Percentiles rank a stretch among this genome's conserved stretches.
Conservation (phyloP, 2,329 filamentous ascomycete genomes). For the Neocucurbitaria cava region DNA sequence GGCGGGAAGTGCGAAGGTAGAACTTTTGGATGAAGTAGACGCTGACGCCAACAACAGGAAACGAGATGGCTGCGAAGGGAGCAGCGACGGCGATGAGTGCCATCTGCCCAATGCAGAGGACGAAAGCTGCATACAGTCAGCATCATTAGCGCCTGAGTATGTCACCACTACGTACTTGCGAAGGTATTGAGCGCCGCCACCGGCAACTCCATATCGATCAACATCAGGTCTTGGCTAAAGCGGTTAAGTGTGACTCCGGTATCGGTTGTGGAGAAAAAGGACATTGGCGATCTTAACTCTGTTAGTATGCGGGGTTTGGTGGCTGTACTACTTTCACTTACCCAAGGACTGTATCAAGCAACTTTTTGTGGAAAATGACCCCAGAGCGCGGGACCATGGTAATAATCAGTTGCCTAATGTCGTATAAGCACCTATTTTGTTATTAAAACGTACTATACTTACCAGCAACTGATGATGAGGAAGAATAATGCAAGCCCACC, state of each 20-base stretch:
- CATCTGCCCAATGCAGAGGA: slow-evolving; percentile 44
- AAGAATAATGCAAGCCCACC: slow-evolving; percentile 36
- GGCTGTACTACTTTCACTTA: slow-evolving; percentile 20
- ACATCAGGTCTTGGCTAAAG: slow-evolving; percentile 57
- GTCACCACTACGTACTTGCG: slow-evolving; percentile 26
- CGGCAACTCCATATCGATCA: slow-evolving; percentile 56
- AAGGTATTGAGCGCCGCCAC: slow-evolving; percentile 43
- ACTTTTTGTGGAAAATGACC: slow-evolving; percentile 55
- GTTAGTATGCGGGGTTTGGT: slow-evolving; percentile 13
- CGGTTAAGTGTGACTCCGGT: slow-evolving; percentile 56
- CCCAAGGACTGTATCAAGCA: slow-evolving; percentile 59
- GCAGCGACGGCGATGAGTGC: slow-evolving; percentile 50
- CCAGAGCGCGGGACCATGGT: slow-evolving; percentile 63
- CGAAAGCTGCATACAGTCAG: slow-evolving; percentile 30
- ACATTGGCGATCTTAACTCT: slow-evolving; percentile 44
- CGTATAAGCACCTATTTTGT: not conserved
- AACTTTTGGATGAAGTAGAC: slow-evolving; percentile 54
- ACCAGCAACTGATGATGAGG: slow-evolving; percentile 41
- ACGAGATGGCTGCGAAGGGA: slow-evolving; percentile 48
- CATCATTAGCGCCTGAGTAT: not conserved
- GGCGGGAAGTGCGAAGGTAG: slow-evolving; percentile 57
- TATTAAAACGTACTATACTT: not conserved
- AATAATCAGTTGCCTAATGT: slow-evolving; percentile 57
- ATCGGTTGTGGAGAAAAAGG: slow-evolving; percentile 54
- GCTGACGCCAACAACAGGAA: slow-evolving; percentile 47